Evolutionary conservation across 352 stramenopile genomes (phyloP).

Genomic region (Globisporangium okanoganense): DNA sequence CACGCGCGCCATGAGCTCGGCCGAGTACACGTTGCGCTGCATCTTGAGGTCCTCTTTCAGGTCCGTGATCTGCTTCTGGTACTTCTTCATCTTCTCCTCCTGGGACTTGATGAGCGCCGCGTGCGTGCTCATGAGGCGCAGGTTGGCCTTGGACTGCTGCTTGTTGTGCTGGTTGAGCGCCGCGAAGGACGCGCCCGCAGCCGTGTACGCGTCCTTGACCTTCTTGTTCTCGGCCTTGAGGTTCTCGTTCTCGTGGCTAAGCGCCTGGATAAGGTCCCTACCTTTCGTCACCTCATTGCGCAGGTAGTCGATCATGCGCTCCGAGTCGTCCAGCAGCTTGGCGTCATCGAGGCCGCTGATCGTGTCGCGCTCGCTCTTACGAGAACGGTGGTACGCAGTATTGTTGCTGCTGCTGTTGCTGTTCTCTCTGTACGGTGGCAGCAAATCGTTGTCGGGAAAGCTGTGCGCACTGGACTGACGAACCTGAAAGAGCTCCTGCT

Average conservation of each 20-base stretch:
- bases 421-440: conserved; percentile 18
- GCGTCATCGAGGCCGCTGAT: conserved; percentile 41
- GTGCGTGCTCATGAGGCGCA: conserved; percentile 88
- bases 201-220: conserved; percentile 92
- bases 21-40: conserved; percentile 76
- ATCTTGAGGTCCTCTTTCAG: conserved; percentile 80
- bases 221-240: conserved; percentile 88
- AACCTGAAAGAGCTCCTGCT: conserved; percentile 64
- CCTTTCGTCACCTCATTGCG: conserved; percentile 76
- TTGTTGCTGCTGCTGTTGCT: conserved; percentile 14
- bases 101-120: conserved; percentile 83
- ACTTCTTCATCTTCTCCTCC: conserved; percentile 90
- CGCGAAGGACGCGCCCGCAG: conserved; percentile 88
- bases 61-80: conserved; percentile 80
- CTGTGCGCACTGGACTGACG: conserved; percentile 41
- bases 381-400: background rate
- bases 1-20: conserved; percentile 70
- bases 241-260: conserved; percentile 75
- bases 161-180: conserved; percentile 93
- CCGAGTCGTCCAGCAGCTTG: conserved; percentile 77
- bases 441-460: conserved; percentile 43
- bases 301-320: conserved; percentile 83
- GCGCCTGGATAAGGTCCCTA: conserved; percentile 56
- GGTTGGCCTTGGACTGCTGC: conserved; percentile 90
- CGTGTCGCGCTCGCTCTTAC: conserved; percentile 24